These are phyloP conservation scores for Sporothrix variecibatus DNA, from an alignment of 2,329 filamentous ascomycete genomes.

Conservation along the genomic window DNA sequence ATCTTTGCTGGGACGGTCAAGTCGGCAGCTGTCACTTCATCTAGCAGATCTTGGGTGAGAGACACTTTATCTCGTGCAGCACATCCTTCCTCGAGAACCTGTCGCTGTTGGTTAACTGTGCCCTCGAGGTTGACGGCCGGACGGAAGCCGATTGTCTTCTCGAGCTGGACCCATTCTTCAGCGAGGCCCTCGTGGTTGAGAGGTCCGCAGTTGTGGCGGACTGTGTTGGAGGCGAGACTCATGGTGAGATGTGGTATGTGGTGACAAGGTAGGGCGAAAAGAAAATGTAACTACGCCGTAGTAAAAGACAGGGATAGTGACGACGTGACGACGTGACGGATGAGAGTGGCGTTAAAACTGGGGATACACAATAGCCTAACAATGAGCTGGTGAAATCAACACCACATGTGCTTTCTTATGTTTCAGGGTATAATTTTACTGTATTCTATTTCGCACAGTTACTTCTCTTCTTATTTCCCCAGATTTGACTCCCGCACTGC, in stretches of 20 bases:
- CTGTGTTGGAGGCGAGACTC: background rate
- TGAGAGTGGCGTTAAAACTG: background rate
- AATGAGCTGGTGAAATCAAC: background rate
- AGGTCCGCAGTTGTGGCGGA: background rate
- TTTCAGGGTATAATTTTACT: background rate
- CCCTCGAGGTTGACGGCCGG: constrained; percentile 12
- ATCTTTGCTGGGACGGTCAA: background rate
- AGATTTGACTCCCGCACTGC: background rate
- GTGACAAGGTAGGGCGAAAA: too few species aligned
- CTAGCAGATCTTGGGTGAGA: background rate
- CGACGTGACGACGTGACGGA: background rate
- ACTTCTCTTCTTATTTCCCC: background rate
- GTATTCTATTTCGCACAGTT: background rate
- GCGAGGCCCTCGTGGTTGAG: background rate
- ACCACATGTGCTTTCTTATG: background rate
- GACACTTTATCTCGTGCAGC: background rate
- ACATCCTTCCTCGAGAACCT: background rate
- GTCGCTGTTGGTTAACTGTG: background rate
- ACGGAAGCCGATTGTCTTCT: constrained; percentile 18
- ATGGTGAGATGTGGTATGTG: background rate
- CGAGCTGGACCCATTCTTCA: constrained; percentile 16
- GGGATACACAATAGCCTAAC: constrained; percentile 4
- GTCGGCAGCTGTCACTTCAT: background rate
- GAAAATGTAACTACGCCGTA: too few species aligned
- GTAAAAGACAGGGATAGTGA: background rate